Evolutionary conservation across 129 eudicot species (phyloP).

Genomic region (Oenanthe sinensis): DNA sequence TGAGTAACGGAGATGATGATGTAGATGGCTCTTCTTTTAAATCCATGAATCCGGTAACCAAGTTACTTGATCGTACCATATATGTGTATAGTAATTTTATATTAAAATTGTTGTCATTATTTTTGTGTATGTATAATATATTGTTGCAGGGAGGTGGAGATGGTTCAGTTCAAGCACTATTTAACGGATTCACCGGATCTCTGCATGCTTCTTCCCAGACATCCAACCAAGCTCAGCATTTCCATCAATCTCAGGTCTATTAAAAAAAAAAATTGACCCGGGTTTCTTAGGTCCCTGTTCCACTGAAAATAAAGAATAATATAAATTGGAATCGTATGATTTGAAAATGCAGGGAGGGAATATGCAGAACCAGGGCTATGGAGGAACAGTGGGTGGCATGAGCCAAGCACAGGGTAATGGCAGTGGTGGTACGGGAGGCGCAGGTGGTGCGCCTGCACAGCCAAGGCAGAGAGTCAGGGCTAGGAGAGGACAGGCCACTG

Average conservation of each 20-base stretch:
- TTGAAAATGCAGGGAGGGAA: conserved; percentile 21
- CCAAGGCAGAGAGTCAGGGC: conserved; percentile 83
- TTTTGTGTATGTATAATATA: no score
- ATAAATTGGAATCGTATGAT: background rate
- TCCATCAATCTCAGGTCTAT: conserved; percentile 43
- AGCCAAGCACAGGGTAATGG: conserved; percentile 24
- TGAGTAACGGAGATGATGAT: conserved; percentile 18
- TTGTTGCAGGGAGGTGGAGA: conserved; percentile 30
- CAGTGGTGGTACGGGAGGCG: conserved; percentile 36
- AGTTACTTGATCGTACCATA: no score
- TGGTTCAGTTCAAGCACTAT: conserved; percentile 53
- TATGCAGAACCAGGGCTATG: conserved; percentile 46
- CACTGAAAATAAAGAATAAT: background rate
- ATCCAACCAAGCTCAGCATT: conserved; percentile 49
- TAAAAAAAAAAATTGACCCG: no score
- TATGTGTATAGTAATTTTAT: no score
- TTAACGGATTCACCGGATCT: conserved; percentile 56
- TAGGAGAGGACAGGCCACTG: conserved; percentile 85
- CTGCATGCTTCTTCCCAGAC: conserved; percentile 28
- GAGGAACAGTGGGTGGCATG: conserved; percentile 40
- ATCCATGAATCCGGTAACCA: conserved; percentile 19
- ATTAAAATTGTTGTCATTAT: no score
- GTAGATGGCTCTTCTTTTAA: conserved; percentile 24
- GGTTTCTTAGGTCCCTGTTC: background rate
- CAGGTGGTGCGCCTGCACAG: conserved; percentile 38